These are phyloP conservation scores for Paramecium pentaurelia DNA, from an alignment of 73 alveolate genomes.

Conservation along the genomic window DNA sequence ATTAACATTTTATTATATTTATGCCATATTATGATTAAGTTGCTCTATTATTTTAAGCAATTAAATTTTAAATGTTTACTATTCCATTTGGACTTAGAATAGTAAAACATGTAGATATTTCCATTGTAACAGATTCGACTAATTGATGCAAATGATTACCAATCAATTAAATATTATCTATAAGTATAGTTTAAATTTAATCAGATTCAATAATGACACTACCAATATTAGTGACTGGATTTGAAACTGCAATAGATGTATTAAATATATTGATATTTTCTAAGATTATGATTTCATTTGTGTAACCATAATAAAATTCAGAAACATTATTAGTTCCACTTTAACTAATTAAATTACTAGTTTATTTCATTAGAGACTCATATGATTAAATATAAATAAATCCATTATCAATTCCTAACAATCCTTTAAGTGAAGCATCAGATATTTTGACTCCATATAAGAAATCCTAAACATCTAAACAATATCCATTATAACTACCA, in stretches of 20 bases:
- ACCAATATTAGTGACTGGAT: background rate
- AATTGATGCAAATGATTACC: constrained; percentile 16
- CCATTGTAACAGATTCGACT: background rate
- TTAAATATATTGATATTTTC: background rate
- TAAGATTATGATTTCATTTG: background rate
- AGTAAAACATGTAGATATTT: background rate
- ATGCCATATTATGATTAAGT: background rate
- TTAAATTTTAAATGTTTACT: background rate
- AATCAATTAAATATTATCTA: background rate
- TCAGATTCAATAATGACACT: background rate
- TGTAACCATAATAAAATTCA: background rate
- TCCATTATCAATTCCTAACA: background rate
- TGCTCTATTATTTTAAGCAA: background rate
- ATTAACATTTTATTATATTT: background rate
- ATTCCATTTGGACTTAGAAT: background rate
- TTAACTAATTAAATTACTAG: background rate
- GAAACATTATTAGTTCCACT: background rate
- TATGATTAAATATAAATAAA: constrained; percentile 7
- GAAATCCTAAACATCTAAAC: background rate
- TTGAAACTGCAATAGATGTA: background rate
- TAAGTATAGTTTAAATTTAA: background rate
- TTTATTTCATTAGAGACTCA: background rate
- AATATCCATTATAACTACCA: background rate
- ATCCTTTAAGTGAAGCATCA: background rate
- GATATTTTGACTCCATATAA: background rate